Conservation (phyloP, 345 rosid species). For the Eucalyptus virginea region DNA sequence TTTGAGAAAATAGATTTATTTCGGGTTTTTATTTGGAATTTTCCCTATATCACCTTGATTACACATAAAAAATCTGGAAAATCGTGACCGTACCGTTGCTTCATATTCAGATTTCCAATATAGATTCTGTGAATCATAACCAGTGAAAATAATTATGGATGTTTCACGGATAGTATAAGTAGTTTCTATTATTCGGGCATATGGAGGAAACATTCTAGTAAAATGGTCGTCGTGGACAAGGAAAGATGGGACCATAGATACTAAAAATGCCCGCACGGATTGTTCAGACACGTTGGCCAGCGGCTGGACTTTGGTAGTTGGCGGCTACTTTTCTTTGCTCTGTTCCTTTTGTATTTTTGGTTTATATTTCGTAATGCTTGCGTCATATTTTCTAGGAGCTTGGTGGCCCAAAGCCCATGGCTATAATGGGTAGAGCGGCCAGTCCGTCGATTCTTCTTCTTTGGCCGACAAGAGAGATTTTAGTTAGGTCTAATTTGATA, state of each 20-base stretch:
- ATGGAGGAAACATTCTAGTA: neutral
- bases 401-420: neutral
- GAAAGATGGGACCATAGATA: neutral
- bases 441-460: neutral
- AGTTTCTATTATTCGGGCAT: neutral
- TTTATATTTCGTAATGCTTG: neutral
- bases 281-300: neutral
- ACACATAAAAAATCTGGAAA: neutral
- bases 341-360: neutral
- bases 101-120: neutral
- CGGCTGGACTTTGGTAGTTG: neutral
- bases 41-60: neutral
- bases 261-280: neutral
- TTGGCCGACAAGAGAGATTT: neutral
- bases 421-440: neutral
- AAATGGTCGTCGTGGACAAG: neutral
- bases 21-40: no score
- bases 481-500: neutral
- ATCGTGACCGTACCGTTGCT: neutral
- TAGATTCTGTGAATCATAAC: neutral
- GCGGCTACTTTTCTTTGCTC: neutral
- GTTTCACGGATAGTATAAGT: neutral
- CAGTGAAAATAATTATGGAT: neutral
- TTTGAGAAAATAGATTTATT: no score
- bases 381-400: neutral